Base-by-base conservation (phyloP, 495 filamentous ascomycete genomes). In the Saxispiralis lemnorum region DNA sequence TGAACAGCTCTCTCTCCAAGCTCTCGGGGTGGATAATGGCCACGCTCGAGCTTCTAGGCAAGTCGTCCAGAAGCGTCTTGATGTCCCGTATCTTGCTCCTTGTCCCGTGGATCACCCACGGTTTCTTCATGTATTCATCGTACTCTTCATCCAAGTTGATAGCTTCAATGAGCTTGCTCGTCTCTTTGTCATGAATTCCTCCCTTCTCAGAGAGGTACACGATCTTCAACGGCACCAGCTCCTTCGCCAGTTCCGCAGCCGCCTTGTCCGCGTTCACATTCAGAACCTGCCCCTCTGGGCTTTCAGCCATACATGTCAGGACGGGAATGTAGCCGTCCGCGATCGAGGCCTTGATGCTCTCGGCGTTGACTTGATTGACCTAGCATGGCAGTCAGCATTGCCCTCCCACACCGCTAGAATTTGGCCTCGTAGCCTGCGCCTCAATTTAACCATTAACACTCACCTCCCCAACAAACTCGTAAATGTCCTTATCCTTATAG, bases 131-230 rank as follows among this genome's bases (percentile, higher is more conserved):
- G 52, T 95, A 69, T 57, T 85, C 72, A 13, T 93, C 92, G 58
- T 81, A 97, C 62, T 97, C 89, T 64, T 97, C 88, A 54, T 97
- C 89, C 17, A 97, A 72, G 66, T 97, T 96, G 58, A 97, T 97
- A 39, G 77, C 84, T 7, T 87, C 94, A 53, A 97, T 95, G 69
- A 93, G 93, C 67, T 93, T 81, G 36, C 82, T 81, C 12, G 80
- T 84, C 47, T 89, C 83, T 43, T 83, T 87, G 57, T 96, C 85
- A 64, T 93, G 94, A 28, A 97, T 65, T 14, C 89, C 89, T 31
- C 89, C 89, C 71, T 96, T 96, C 68, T 97, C 89, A 21, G 85
- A 92, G 15, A 97, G 75, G 62, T 95, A 97, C 38, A 97, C 87
- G 37, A 96, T 93, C 76, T 97, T 97, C 53, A 96, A 66, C 24